Evolutionary conservation across 2,329 filamentous ascomycete species (phyloP).

Genomic region (Teratosphaeriaceae sp.): DNA sequence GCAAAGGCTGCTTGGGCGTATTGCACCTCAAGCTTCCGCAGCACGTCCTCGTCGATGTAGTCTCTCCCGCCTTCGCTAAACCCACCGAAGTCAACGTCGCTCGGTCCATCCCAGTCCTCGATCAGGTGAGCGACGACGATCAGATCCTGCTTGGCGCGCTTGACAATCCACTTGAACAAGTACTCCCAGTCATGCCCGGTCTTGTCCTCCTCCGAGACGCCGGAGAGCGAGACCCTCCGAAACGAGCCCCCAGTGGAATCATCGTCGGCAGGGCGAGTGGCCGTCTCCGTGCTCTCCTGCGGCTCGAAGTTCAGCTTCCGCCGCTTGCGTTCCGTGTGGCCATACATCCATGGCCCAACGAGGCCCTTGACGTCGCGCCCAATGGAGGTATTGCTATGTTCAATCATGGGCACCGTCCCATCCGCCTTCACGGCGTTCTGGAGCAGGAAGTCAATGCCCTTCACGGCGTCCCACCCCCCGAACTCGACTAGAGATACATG

Average conservation of each 20-base stretch:
- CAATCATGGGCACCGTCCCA: slow-evolving; percentile 21
- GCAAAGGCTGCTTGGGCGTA: slow-evolving; percentile 65
- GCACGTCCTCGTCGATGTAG: slow-evolving; percentile 55
- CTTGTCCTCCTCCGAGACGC: slow-evolving; percentile 23
- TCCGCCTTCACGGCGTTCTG: slow-evolving; percentile 45
- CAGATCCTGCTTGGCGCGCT: slow-evolving; percentile 51
- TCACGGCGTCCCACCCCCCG: slow-evolving; percentile 51
- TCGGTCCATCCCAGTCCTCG: slow-evolving; percentile 66
- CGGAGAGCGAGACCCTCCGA: slow-evolving; percentile 22
- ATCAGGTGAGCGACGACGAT: slow-evolving; percentile 55
- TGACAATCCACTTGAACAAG: slow-evolving; percentile 60
- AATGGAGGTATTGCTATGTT: slow-evolving; percentile 17
- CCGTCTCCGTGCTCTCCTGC: background rate
- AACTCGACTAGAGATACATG: slow-evolving; percentile 58
- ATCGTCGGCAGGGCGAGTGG: background rate
- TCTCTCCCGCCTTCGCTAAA: slow-evolving; percentile 40
- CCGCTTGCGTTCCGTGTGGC: slow-evolving; percentile 52
- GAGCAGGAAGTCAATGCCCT: slow-evolving; percentile 57
- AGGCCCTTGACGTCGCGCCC: slow-evolving; percentile 62
- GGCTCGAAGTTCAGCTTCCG: slow-evolving; percentile 20
- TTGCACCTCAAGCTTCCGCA: slow-evolving; percentile 52
- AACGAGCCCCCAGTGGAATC: slow-evolving; percentile 6
- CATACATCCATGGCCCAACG: slow-evolving; percentile 68
- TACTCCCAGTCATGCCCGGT: slow-evolving; percentile 61
- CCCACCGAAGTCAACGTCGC: slow-evolving; percentile 61